Conservation (phyloP, 192 early-diverging fungal species). For the Coemansia guatemalensis region DNA sequence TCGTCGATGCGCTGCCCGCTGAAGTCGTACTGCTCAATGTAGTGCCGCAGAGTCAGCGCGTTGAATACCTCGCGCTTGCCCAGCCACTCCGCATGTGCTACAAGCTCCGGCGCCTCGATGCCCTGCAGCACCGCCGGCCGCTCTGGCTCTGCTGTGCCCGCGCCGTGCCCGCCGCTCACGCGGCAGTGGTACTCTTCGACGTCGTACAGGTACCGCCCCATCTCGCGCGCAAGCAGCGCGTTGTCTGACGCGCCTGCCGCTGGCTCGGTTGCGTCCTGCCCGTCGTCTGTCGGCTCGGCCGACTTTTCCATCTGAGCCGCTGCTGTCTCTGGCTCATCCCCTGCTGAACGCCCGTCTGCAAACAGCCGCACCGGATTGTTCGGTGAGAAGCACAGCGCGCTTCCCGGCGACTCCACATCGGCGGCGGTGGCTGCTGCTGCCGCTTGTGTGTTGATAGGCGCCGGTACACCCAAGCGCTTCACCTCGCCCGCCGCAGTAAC, state of each 20-base stretch:
- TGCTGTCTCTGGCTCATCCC: background rate
- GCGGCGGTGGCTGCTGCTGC: background rate
- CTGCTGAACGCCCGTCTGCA: background rate
- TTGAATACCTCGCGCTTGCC: conserved; percentile 60
- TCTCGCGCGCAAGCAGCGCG: conserved; percentile 36
- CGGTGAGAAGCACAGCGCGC: conserved; percentile 31
- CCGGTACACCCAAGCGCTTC: background rate
- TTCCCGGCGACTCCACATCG: background rate
- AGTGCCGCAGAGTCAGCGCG: conserved; percentile 58
- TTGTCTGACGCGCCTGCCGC: conserved; percentile 14
- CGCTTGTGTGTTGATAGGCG: conserved; percentile 11
- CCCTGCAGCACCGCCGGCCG: conserved; percentile 38
- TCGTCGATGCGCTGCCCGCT: conserved; percentile 65
- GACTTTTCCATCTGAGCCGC: background rate
- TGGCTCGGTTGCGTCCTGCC: conserved; percentile 3
- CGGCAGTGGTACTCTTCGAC: conserved; percentile 38
- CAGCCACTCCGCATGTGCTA: conserved; percentile 52
- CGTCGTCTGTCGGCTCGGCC: background rate
- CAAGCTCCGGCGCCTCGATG: conserved; percentile 28
- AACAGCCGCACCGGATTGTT: conserved; percentile 14
- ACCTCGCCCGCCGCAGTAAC: background rate
- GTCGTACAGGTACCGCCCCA: conserved; percentile 51
- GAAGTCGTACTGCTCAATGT: conserved; percentile 84
- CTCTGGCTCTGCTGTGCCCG: conserved; percentile 16
- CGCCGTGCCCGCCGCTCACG: background rate